Conservation (phyloP, 495 filamentous ascomycete genomes). For the Daldinia concentrica region DNA sequence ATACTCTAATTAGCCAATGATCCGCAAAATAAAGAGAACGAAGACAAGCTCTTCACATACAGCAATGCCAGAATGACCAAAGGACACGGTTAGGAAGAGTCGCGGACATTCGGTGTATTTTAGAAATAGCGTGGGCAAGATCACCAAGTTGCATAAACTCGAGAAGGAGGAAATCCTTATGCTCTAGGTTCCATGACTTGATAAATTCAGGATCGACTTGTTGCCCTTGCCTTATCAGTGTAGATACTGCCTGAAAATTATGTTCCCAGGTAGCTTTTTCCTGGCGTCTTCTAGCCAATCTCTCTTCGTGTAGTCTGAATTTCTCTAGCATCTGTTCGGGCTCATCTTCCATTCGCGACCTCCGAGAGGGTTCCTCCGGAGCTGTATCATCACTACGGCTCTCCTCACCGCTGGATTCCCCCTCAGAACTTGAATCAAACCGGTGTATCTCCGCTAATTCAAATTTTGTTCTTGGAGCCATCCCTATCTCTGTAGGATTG, state of each 20-base stretch:
- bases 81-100: constrained; percentile 30
- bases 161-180: constrained; percentile 18
- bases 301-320: neutral
- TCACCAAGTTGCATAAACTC: constrained; percentile 31
- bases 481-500: neutral
- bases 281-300: neutral
- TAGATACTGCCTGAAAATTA: neutral
- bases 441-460: neutral
- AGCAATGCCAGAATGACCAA: constrained; percentile 37
- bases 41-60: constrained; percentile 14
- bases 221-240: neutral
- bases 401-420: constrained; percentile 11
- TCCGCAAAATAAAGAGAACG: neutral
- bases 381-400: constrained; percentile 14
- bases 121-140: constrained; percentile 12
- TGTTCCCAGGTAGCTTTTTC: neutral
- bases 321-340: neutral
- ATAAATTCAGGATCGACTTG: neutral
- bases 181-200: neutral
- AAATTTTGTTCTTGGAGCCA: neutral
- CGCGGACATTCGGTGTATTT: neutral
- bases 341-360: neutral
- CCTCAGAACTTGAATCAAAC: neutral
- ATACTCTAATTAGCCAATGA: constrained; percentile 6
- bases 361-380: neutral